Base-by-base conservation (phyloP, 1,284 basidiomycete genomes). In the Malassezia dermatis region DNA sequence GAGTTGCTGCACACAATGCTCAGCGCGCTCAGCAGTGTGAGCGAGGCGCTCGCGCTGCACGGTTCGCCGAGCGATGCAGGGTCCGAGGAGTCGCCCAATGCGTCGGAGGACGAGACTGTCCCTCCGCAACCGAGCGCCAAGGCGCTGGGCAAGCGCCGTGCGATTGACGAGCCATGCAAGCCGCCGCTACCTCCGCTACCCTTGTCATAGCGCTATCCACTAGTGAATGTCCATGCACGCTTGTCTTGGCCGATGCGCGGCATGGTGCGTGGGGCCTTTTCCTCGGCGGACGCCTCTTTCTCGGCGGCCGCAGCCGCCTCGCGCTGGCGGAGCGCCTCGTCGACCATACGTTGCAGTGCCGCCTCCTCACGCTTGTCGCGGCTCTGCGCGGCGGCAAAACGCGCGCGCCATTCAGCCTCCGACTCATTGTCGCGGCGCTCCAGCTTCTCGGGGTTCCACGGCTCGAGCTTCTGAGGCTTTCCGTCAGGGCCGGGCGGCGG, bases 401-500 rank as follows among this genome's bases (percentile, higher is more conserved):
- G 55, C 26, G 34, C 28, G 17, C 34, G 34, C 43, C 44, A 52
- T 27, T 57, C 55, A 7, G 34, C 37, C 23, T 57, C 44, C 7
- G 11, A 13, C 28, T 34, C 39, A 8, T 17, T 11, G n/a, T 21
- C 49, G 17, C 41, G 32, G 10, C 28, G 44, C 24, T 57, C 55
- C 12, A 24, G 15, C 27, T 32, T 51, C 37, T 57, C 49, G 19
- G 51, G 43, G 46, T 57, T 57, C 55, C 55, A 57, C 13, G 46
- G 27, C 31, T 30, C 43, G 1, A 41, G 28, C 4, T 43, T 21
- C 17, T 31, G 43, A 8, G 49, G 49, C 31, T 34, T 43, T 26
- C 55, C 55, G 32, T 57, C 63, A 11, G 63, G 59, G n/a, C 57
- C 41, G 8, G 62, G 62, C 19, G 57, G 48, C 6, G 61, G 63